Evolutionary conservation across 2,329 filamentous ascomycete genomes (phyloP).

Genomic region (Fusarium setosum): DNA sequence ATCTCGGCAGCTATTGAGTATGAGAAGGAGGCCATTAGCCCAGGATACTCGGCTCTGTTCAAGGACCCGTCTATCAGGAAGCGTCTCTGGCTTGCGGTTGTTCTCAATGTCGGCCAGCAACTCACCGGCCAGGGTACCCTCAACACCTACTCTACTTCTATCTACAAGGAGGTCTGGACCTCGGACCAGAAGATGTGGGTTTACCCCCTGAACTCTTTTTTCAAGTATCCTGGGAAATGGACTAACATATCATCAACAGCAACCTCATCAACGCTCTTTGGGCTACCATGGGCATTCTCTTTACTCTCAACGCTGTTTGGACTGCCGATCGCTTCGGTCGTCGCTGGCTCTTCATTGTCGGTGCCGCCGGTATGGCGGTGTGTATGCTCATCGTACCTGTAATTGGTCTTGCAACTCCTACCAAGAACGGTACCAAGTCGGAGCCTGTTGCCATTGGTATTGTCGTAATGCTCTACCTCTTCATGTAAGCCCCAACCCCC

Average conservation of each 20-base stretch:
- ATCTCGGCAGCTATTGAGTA: slow-evolving; percentile 78
- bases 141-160: slow-evolving; percentile 78
- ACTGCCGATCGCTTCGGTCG: slow-evolving; percentile 78
- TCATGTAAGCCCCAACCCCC: slow-evolving; percentile 51
- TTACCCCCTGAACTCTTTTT: background rate
- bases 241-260: slow-evolving; percentile 17
- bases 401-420: slow-evolving; percentile 62
- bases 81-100: slow-evolving; percentile 72
- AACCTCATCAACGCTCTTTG: slow-evolving; percentile 81
- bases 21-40: slow-evolving; percentile 75
- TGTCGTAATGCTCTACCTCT: slow-evolving; percentile 74
- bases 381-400: slow-evolving; percentile 75
- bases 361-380: slow-evolving; percentile 74
- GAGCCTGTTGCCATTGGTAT: slow-evolving; percentile 73
- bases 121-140: slow-evolving; percentile 78
- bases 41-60: slow-evolving; percentile 74
- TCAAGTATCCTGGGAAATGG: too few relatives aligned
- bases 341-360: slow-evolving; percentile 76
- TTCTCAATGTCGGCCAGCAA: slow-evolving; percentile 78
- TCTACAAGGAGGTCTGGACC: slow-evolving; percentile 78
- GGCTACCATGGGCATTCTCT: slow-evolving; percentile 77
- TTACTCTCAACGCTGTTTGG: slow-evolving; percentile 80
- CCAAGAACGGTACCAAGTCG: slow-evolving; percentile 63
- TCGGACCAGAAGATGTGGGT: slow-evolving; percentile 63
- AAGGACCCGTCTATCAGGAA: slow-evolving; percentile 76